Base-by-base conservation (phyloP, 2,329 filamentous ascomycete species). In the Pestalotiopsis sp. region DNA sequence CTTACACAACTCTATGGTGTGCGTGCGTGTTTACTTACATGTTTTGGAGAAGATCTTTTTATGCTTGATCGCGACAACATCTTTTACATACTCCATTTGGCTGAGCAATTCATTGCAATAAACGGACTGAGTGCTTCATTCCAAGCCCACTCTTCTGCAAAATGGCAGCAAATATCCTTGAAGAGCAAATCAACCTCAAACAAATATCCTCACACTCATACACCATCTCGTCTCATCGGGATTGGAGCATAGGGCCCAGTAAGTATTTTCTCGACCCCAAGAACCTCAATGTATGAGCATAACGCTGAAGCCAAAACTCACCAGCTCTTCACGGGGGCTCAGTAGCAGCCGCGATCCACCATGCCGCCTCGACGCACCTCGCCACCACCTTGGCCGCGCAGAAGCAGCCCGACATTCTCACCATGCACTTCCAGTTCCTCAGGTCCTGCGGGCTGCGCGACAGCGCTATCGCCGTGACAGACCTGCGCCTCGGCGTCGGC, bases 401-500 rank as follows among this genome's bases (percentile, higher is more conserved):
- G 49, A 69, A 71, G 36, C 74, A 75, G 27, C 71, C 72, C 7
- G 67, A 75, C 27, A 66, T 74, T 2, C 45, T 74, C 2, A 74
- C 67, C 11, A 41, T 75, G n/a, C 73, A 74, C 59, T 41, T 73
- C 41, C 68, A 75, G 17, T 74, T 73, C 25, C 69, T 75, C 17
- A 67, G 68, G 12, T 4, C 57, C 1, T 74, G 71, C 39, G 72
- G 70, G 25, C 55, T 25, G 6, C 3, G 36, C 7, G 67, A 72
- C 0, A 71, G 66, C 41, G 67, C 49, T 12, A 68, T 74, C 60
- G 68, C 38, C 4, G 58, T 75, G 2, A 52, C 20, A 0, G 9
- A 65, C 7, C 20, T 75, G 3, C 72, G 71, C 57, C 31, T 70
- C 4, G 72, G 73, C 9, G 68, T 62, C 4, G 64, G 57, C 13